A percentile compares a stretch with the other conserved stretches of the same genome.
These are phyloP conservation scores for Aspergillus pseudonomiae DNA, from an alignment of 2,329 filamentous ascomycete genomes.

Conservation along the genomic window DNA sequence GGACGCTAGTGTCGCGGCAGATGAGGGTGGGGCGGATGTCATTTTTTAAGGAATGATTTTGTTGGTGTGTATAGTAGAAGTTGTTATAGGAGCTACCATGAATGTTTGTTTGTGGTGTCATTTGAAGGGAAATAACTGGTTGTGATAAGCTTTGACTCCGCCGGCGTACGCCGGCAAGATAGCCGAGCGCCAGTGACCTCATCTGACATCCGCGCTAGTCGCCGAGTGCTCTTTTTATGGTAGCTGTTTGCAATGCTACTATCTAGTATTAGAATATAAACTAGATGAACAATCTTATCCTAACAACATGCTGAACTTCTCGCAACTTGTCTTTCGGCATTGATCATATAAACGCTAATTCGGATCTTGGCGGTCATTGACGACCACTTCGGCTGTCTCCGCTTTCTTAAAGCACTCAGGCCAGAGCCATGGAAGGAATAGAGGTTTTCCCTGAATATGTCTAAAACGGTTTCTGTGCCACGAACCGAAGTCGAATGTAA, in stretches of 20 bases:
- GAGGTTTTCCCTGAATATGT: neutral
- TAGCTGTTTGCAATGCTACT: too few species aligned
- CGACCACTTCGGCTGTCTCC: neutral
- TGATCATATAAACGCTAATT: neutral
- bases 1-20: conserved; percentile 7
- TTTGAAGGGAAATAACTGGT: neutral
- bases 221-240: too few species aligned
- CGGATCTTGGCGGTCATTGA: neutral
- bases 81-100: neutral
- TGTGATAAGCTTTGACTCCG: neutral
- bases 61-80: neutral
- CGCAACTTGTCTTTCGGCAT: neutral
- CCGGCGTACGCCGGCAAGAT: neutral
- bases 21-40: neutral
- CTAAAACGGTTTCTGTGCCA: neutral
- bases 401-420: neutral
- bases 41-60: neutral
- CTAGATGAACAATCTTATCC: too few species aligned
- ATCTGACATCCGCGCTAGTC: neutral
- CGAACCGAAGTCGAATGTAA: neutral
- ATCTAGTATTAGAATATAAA: too few species aligned
- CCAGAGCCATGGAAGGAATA: neutral
- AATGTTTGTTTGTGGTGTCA: neutral
- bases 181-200: neutral
- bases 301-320: neutral